Percentiles rank a stretch among this genome's conserved stretches.
These are phyloP conservation scores for Amyloporia xantha DNA, from an alignment of 768 basidiomycete species.

Conservation along the genomic window DNA sequence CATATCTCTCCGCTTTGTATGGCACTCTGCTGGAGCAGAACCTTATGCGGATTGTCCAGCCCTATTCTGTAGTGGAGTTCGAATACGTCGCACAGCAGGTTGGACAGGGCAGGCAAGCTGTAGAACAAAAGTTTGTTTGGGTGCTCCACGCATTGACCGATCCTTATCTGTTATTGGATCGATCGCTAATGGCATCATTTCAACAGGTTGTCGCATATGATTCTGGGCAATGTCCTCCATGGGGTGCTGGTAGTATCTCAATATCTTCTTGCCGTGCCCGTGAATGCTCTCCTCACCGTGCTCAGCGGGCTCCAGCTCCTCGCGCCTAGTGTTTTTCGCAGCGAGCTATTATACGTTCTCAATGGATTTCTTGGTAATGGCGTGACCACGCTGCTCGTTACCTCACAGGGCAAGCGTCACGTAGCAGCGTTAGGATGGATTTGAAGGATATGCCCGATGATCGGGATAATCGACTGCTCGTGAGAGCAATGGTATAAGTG, in stretches of 20 bases:
- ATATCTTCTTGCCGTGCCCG: constrained; percentile 61
- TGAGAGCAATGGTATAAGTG: no score
- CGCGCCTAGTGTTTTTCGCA: constrained; percentile 57
- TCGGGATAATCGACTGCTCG: no score
- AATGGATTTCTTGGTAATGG: constrained; percentile 43
- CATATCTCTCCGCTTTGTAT: constrained; percentile 89
- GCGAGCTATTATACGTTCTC: constrained; percentile 41
- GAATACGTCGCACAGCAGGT: constrained; percentile 83
- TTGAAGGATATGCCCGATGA: not conserved
- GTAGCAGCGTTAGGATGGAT: not conserved
- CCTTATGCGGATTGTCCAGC: constrained; percentile 90
- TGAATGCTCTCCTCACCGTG: constrained; percentile 66
- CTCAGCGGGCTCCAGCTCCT: constrained; percentile 80
- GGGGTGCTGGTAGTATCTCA: constrained; percentile 89
- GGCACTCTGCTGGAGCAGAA: constrained; percentile 97
- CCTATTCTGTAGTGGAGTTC: constrained; percentile 89
- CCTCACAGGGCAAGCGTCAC: constrained; percentile 24
- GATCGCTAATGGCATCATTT: no score
- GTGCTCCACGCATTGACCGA: no score
- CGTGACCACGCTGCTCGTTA: constrained; percentile 41
- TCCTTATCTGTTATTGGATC: constrained; percentile 5
- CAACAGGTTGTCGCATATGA: constrained; percentile 91
- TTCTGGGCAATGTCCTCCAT: constrained; percentile 88
- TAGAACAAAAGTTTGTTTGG: constrained; percentile 86
- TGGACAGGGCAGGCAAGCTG: constrained; percentile 78